phyloP scores from a whole-genome alignment of 2,329 filamentous ascomycete genomes.

The Xylaria multiplex region DNA sequence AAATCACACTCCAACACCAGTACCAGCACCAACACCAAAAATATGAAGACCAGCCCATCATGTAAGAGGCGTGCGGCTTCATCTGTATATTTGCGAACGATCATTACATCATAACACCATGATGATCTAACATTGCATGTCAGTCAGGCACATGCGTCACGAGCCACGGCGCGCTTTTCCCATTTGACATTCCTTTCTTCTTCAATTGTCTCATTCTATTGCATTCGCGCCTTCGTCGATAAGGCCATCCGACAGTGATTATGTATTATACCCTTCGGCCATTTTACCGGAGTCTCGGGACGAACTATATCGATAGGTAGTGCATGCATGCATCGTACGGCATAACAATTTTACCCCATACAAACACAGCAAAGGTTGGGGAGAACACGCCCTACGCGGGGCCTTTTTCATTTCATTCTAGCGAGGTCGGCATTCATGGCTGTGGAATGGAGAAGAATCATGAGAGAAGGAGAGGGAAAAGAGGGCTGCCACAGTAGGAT shows the following conservation, averaged over 20 bases:
- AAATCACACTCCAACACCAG: slow-evolving; percentile 9
- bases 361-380: background rate
- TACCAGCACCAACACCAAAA: background rate
- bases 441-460: background rate
- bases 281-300: slow-evolving; percentile 21
- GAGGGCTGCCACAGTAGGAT: background rate
- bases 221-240: slow-evolving; percentile 6
- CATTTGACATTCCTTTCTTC: slow-evolving; percentile 1
- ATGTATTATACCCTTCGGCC: slow-evolving; percentile 25
- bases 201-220: slow-evolving; percentile 17
- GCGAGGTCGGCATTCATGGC: background rate
- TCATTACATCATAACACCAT: slow-evolving; percentile 1
- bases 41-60: slow-evolving; percentile 1
- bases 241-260: slow-evolving; percentile 2
- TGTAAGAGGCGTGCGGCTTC: background rate
- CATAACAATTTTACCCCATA: slow-evolving; percentile 4
- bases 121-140: slow-evolving; percentile 3
- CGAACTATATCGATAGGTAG: background rate
- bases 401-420: slow-evolving; percentile 10
- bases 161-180: slow-evolving; percentile 11
- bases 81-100: slow-evolving; percentile 22
- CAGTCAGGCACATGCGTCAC: slow-evolving; percentile 14
- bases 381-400: background rate
- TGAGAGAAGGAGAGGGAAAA: no score
- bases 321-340: background rate